Evolutionary conservation across 2,329 filamentous ascomycete species (phyloP).

Genomic region (Thielaviopsis ethacetica): DNA sequence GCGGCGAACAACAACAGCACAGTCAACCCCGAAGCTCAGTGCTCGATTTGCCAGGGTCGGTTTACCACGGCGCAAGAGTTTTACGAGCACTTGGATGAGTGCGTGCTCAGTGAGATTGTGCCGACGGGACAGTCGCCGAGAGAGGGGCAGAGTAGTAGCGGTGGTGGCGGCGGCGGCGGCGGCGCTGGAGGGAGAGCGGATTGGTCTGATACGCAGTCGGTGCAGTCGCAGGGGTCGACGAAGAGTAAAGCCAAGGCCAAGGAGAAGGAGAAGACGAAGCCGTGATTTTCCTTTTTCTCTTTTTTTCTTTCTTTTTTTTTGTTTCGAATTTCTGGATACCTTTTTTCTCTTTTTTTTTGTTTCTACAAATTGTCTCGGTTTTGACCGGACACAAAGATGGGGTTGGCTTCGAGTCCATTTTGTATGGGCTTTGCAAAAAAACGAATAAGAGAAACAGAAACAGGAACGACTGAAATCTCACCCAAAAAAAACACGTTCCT

Average conservation of each 20-base stretch:
- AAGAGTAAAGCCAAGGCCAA: conserved; percentile 7
- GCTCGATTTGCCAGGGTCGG: conserved; percentile 68
- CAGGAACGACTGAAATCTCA: too few species aligned
- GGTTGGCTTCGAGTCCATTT: neutral
- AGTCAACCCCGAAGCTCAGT: conserved; percentile 42
- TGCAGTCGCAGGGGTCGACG: conserved; percentile 4
- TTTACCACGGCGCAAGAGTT: conserved; percentile 88
- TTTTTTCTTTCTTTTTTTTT: neutral
- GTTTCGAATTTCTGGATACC: neutral
- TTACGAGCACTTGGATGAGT: conserved; percentile 80
- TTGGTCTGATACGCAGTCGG: conserved; percentile 6
- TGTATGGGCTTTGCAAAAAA: neutral
- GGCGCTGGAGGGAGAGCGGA: neutral
- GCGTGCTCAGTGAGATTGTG: conserved; percentile 42
- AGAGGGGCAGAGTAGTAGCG: neutral
- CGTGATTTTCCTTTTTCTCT: neutral
- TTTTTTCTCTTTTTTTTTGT: neutral
- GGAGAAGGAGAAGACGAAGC: conserved; percentile 2
- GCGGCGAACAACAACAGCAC: conserved; percentile 13
- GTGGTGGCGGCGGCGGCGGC: neutral
- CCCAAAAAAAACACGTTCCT: too few species aligned
- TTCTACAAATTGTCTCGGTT: neutral
- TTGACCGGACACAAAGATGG: neutral
- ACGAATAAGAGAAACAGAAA: too few species aligned
- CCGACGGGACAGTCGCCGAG: conserved; percentile 17